A percentile compares a stretch with the other conserved stretches of the same genome.
Evolutionary conservation across 2,329 filamentous ascomycete species (phyloP).

Genomic region (Phyllosticta citribraziliensis): DNA sequence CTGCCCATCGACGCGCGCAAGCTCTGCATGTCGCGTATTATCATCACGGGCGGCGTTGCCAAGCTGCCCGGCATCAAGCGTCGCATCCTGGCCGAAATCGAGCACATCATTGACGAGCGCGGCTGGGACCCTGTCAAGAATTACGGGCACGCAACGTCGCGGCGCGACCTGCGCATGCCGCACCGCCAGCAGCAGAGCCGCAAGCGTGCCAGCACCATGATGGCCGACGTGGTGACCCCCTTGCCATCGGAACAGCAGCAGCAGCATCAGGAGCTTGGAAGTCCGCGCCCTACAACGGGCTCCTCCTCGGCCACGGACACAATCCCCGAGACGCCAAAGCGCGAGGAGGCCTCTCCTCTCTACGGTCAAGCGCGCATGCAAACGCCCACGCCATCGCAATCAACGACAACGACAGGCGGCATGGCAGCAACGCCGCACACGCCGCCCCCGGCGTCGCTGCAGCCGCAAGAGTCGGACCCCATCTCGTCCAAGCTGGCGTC

Average conservation of each 20-base stretch:
- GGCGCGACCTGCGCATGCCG: constrained; percentile 12
- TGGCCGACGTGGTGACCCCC: neutral
- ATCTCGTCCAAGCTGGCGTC: constrained; percentile 50
- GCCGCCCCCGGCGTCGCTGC: constrained; percentile 29
- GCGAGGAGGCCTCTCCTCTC: neutral
- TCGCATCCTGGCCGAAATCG: constrained; percentile 67
- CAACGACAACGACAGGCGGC: constrained; percentile 2
- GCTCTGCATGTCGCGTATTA: constrained; percentile 77
- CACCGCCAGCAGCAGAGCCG: constrained; percentile 15
- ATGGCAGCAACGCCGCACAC: neutral
- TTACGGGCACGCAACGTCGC: constrained; percentile 47
- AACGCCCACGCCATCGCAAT: constrained; percentile 19
- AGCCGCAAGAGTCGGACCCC: constrained; percentile 43
- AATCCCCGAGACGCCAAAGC: neutral
- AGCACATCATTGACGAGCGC: constrained; percentile 51
- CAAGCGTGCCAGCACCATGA: constrained; percentile 7
- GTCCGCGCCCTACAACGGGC: neutral
- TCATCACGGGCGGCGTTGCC: constrained; percentile 76
- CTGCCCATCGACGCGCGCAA: constrained; percentile 75
- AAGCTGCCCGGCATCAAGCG: constrained; percentile 69
- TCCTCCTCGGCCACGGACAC: neutral
- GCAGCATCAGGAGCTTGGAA: neutral
- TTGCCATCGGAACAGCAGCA: neutral
- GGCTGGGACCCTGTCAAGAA: constrained; percentile 73
- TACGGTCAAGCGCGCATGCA: constrained; percentile 13